Evolutionary conservation across 371 early-diverging fungal genomes (phyloP), one percentile per base, ranked within the genome.

Genomic region (Actinomortierella wolfii): DNA sequence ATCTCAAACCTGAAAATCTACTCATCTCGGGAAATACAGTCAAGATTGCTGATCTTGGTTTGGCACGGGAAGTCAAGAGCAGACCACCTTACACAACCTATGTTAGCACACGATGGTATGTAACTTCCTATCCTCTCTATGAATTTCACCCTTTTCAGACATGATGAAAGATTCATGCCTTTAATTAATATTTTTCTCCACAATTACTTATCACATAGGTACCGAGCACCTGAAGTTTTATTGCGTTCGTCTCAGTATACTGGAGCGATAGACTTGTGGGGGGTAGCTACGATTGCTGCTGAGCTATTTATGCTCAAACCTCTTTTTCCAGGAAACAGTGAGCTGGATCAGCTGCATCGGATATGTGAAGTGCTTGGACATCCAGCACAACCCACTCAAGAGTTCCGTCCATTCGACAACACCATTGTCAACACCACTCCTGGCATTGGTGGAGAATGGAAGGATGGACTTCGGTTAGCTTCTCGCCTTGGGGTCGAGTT

Each of bases 191-290:
- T 51, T 43, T 17, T 14, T 25, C 11, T 34, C 28, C 50, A 46
- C 34, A 7, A 18, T 34, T 44, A 24, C 45, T 0, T 34, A 4
- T 17, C 42, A 3, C 28, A 14, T 74, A 92, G 96, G 96, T 99
- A 99, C 78, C 89, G 99, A 28, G 95, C 99, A 7, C 99, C 99
- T 25, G 99, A 99, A 80, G 90, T 99, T 3, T 73, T 99, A 17
- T 80, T 97, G 34, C 88, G 92, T 24, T 87, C 89, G 9, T 85
- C 90, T 1, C 77, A 78, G 29, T 99, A 99, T 64, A 87, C 92
- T 13, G 92, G 87, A 29, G 96, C 98, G 7, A 93, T 99, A 28
- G 99, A 99, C 77, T 81, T 99, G 20, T 99, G 99, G 99, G 98
- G 98, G 1, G 83, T 96, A 0, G 99, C 99, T 1, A 83, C 92